phyloP scores from a whole-genome alignment of 768 basidiomycete species.

The Cyclocybe cylindracea region DNA sequence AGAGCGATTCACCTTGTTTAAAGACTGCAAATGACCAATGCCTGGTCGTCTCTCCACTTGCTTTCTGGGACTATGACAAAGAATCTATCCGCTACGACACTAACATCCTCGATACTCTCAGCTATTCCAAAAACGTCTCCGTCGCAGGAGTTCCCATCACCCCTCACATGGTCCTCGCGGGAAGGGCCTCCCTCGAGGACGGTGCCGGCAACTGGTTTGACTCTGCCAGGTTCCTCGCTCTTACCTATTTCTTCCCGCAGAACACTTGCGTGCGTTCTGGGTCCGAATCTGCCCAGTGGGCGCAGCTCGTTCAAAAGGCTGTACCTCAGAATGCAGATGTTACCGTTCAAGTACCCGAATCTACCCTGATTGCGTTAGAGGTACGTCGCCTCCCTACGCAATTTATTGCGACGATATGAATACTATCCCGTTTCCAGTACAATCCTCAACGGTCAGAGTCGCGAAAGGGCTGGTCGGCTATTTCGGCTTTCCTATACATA shows the following conservation, averaged over 20 bases:
- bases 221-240: slow-evolving; percentile 68
- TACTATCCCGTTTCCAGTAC: slow-evolving; percentile 40
- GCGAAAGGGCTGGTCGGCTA: slow-evolving; percentile 49
- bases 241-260: slow-evolving; percentile 84
- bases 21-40: slow-evolving; percentile 54
- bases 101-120: slow-evolving; percentile 62
- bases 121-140: slow-evolving; percentile 50
- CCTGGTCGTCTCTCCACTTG: slow-evolving; percentile 70
- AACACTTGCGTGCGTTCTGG: slow-evolving; percentile 63
- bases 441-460: slow-evolving; percentile 47
- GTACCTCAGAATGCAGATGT: slow-evolving; percentile 34
- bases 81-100: slow-evolving; percentile 49
- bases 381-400: slow-evolving; percentile 22
- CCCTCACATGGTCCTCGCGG: slow-evolving; percentile 77
- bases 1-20: slow-evolving; percentile 52
- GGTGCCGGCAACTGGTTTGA: slow-evolving; percentile 53
- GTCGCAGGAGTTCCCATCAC: slow-evolving; percentile 66
- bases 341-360: slow-evolving; percentile 30
- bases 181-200: slow-evolving; percentile 58
- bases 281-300: slow-evolving; percentile 63
- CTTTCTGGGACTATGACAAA: slow-evolving; percentile 74
- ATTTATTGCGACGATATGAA: slow-evolving; percentile 1
- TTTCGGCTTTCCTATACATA: slow-evolving; percentile 71
- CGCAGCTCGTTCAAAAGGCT: slow-evolving; percentile 47
- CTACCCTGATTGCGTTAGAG: slow-evolving; percentile 48